Evolutionary conservation across 495 filamentous ascomycete genomes (phyloP), one percentile per base, ranked within the genome.

Genomic region (Penicillium angulare): DNA sequence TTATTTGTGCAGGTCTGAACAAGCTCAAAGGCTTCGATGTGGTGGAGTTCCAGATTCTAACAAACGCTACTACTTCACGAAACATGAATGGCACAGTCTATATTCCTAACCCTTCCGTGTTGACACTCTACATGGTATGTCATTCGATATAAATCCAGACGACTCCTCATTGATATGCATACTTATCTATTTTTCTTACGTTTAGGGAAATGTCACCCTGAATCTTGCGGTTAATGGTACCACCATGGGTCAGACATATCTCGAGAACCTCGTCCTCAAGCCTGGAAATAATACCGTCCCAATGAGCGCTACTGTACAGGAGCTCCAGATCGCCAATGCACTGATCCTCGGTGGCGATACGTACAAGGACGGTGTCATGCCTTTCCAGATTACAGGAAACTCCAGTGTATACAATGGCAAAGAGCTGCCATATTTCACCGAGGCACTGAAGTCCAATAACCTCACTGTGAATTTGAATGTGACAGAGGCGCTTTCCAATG

Each of bases 61-160:
- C 73, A 43, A 52, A 56, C 12, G 31, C 60, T 6, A 60, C 71
- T 26, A 68, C 76, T 43, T 74, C 76, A 43, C 72, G 77, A 43
- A 90, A 90, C 68, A 79, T 88, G 73, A 69, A 77, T 26, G 88
- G 81, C 56, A 77, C 69, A 3, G 78, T 81, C 29, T 71, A 59
- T 44, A 87, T 92, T 31, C 87, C 88, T 49, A 92, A 92, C 61
- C 80, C 78, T 5, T 84, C 86, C 3, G 65, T 83, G 43, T 71
- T 89, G 65, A 81, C 80, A 5, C 69, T 92, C 39, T 64, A 73
- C 16, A 75, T 90, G 65, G 85, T 87, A 74, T 55, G 53, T 27
- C 9, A n/a, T n/a, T n/a, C n/a, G n/a, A n/a, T n/a, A n/a, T n/a
- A n/a, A n/a, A n/a, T n/a, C n/a, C 13, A 33, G 43, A 16, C 17